Evolutionary conservation across 2,329 filamentous ascomycete species (phyloP), one percentile per base, ranked within the genome.

Genomic region (Talaromyces islandicus): DNA sequence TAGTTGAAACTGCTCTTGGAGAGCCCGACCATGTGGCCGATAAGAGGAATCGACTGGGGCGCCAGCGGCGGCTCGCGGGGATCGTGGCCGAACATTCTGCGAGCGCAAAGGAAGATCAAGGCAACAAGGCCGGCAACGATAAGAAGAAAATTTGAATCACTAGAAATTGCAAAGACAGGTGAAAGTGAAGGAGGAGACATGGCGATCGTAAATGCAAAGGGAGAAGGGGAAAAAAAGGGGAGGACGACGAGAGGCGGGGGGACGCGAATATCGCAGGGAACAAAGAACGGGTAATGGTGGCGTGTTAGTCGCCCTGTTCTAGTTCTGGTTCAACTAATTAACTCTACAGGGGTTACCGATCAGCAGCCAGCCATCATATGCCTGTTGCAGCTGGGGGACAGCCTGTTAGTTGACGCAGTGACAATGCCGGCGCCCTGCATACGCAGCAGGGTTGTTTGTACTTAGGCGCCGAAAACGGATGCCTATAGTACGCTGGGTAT

Each of bases 11-110:
- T 55, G 30, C 54, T 55, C 30, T 12, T 30, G 29, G 17, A 38
- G 10, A 55, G 54, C 17, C 54, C 54, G 32, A 55, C 19, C 14
- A 55, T 55, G 35, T 55, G 54, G 32, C 54, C 54, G 35, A 55
- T 10, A n/a, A 55, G 1, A 10, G 54, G 54, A 43, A 55, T 29
- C 12, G 35, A 24, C 24, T 55, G 54, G 10, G 54, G 54, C 6
- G 54, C 54, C 24, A 43, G 11, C 21, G 54, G 54, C 21, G 54
- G 54, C 24, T 55, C 54, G 32, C 54, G 54, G n/a, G 54, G 35
- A 24, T 55, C 54, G 38, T 55, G 54, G 54, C 54, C 17, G 35
- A 55, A 43, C 30, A 17, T 27, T 38, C 38, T 55, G 35, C 32
- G 54, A 5, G 35, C 7, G 21, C 12, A 11, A n/a, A 43, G 5